Evolutionary conservation across 208 protist genomes (phyloP).

Genomic region (Trypanosoma cruzi): DNA sequence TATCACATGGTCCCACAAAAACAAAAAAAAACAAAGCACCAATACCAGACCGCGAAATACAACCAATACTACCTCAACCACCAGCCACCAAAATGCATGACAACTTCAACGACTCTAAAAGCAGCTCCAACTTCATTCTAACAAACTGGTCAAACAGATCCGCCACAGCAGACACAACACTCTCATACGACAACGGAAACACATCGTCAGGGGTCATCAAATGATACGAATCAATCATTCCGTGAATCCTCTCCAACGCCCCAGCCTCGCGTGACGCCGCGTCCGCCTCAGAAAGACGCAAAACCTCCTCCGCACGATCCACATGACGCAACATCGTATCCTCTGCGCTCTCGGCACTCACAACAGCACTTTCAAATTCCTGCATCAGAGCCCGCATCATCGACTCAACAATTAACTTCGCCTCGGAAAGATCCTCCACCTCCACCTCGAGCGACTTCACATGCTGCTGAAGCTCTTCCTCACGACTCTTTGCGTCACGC

Average conservation of each 20-base stretch:
- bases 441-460: not conserved
- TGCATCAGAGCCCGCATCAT: constrained; percentile 16
- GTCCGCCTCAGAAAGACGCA: constrained; percentile 37
- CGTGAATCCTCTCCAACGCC: constrained; percentile 6
- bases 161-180: not conserved
- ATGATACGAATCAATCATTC: constrained; percentile 12
- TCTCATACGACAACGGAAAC: not conserved
- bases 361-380: constrained; percentile 23
- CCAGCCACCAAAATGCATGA: too few species aligned
- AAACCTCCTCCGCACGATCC: constrained; percentile 18
- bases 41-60: too few species aligned
- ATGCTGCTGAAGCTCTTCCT: not conserved
- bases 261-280: constrained; percentile 8
- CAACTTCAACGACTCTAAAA: not conserved
- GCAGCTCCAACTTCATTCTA: not conserved
- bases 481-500: not conserved
- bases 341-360: constrained; percentile 33
- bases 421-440: not conserved
- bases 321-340: constrained; percentile 19
- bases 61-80: too few species aligned
- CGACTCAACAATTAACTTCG: constrained; percentile 17
- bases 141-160: not conserved
- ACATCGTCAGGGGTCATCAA: not conserved
- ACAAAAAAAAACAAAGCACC: too few species aligned
- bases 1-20: too few species aligned